Percentiles rank a stretch among this genome's conserved stretches.
Conservation (phyloP, 352 stramenopile species). For the Phytophthora foliorum region DNA sequence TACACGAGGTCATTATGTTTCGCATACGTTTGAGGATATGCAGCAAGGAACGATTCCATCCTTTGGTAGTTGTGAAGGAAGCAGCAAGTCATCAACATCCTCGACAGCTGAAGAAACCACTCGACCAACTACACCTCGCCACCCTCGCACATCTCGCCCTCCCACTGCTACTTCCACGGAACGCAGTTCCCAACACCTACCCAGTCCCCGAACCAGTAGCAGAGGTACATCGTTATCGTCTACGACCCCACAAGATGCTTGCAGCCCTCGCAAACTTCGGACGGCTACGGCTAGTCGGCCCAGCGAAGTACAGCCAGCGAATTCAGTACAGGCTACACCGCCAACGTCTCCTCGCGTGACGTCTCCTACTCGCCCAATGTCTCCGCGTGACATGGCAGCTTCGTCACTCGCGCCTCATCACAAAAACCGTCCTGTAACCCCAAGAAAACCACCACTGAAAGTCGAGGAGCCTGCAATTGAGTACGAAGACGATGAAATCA, state of each 20-base stretch:
- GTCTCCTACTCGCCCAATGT: conserved; percentile 31
- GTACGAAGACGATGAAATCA: conserved; percentile 54
- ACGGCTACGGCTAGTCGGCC: conserved; percentile 2
- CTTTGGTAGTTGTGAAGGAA: conserved; percentile 10
- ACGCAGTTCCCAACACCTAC: conserved; percentile 11
- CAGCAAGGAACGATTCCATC: conserved; percentile 30
- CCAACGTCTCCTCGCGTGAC: conserved; percentile 29
- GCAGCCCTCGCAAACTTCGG: conserved; percentile 45
- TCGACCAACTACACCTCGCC: conserved; percentile 35
- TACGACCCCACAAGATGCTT: conserved; percentile 13
- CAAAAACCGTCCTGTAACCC: conserved; percentile 13
- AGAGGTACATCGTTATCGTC: conserved; percentile 9
- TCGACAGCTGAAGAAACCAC: conserved; percentile 13
- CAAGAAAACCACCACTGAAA: conserved; percentile 12
- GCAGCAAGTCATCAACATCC: conserved; percentile 22
- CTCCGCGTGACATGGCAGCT: conserved; percentile 8
- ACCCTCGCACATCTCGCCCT: conserved; percentile 27
- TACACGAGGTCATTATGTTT: conserved; percentile 55
- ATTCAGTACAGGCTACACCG: conserved; percentile 14
- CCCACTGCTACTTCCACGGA: conserved; percentile 1
- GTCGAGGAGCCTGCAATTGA: conserved; percentile 36
- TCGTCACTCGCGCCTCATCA: conserved; percentile 18
- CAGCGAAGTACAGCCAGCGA: conserved; percentile 6
- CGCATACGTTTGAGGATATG: conserved; percentile 55
- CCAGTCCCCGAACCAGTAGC: conserved; percentile 10